These are phyloP conservation scores for Plasmodium fragile DNA, from an alignment of 169 alveolate species.

Conservation along the genomic window DNA sequence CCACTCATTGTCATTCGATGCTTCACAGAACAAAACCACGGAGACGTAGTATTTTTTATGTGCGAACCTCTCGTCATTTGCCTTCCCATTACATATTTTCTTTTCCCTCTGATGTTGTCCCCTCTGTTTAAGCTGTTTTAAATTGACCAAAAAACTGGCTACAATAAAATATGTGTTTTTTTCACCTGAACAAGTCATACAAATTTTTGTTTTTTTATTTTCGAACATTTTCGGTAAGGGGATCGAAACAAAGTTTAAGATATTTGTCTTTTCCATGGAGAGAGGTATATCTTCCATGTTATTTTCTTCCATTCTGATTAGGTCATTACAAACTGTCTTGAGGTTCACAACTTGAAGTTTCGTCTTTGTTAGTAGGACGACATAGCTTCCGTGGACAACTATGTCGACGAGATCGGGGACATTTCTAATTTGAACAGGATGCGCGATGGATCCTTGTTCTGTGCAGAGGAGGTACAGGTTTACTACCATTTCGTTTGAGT, in stretches of 20 bases:
- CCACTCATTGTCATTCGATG: conserved; percentile 19
- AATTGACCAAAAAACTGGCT: conserved; percentile 37
- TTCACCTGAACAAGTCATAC: conserved; percentile 69
- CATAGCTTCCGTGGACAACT: conserved; percentile 8
- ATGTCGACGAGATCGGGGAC: conserved; percentile 25
- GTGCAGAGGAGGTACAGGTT: conserved; percentile 35
- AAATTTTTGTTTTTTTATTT: conserved; percentile 21
- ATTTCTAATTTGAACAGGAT: conserved; percentile 24
- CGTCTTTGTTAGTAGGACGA: conserved; percentile 28
- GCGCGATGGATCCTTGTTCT: neutral
- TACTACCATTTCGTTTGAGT: neutral
- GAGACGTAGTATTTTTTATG: conserved; percentile 24
- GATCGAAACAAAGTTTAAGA: conserved; percentile 10
- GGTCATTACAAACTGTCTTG: conserved; percentile 13
- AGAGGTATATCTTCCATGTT: neutral
- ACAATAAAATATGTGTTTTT: conserved; percentile 42
- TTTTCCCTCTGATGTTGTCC: neutral
- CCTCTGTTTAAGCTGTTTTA: neutral
- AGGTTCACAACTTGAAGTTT: conserved; percentile 33
- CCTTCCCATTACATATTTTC: neutral
- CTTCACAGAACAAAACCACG: conserved; percentile 25
- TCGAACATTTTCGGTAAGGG: conserved; percentile 53
- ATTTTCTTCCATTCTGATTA: neutral
- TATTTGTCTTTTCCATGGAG: neutral
- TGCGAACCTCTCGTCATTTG: neutral